These are phyloP conservation scores for Mrakia frigida DNA, from an alignment of 768 basidiomycete genomes.

Conservation along the genomic window DNA sequence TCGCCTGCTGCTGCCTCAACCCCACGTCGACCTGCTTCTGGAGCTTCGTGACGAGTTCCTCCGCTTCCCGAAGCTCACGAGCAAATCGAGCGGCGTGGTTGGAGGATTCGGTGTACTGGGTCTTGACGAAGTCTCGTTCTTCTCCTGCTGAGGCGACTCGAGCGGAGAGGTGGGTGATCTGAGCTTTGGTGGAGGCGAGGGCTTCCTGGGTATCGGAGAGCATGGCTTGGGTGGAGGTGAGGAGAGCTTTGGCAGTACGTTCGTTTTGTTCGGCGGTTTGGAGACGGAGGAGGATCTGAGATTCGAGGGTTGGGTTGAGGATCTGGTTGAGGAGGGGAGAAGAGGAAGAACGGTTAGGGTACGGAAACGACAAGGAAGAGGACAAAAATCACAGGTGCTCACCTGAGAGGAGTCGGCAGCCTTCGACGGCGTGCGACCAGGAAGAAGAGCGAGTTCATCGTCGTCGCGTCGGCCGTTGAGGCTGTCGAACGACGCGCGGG, in stretches of 20 bases:
- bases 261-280: background rate
- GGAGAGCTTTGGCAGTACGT: background rate
- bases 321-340: background rate
- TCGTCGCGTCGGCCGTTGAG: background rate
- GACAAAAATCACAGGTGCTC: background rate
- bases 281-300: background rate
- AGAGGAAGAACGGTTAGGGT: background rate
- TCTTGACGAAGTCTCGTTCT: background rate
- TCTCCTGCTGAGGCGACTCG: background rate
- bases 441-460: background rate
- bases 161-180: background rate
- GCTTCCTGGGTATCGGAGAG: background rate
- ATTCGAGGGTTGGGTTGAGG: background rate
- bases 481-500: background rate
- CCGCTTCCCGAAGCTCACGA: background rate
- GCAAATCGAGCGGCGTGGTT: background rate
- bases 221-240: background rate
- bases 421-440: background rate
- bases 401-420: background rate
- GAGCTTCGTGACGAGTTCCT: constrained; percentile 44
- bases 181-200: background rate
- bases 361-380: background rate
- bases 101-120: background rate
- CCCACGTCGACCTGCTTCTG: constrained; percentile 52
- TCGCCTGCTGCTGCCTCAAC: background rate